A percentile compares a stretch with the other conserved stretches of the same genome.
phyloP scores from a whole-genome alignment of 2,329 filamentous ascomycete species.

The Proliferodiscus dingleyae region DNA sequence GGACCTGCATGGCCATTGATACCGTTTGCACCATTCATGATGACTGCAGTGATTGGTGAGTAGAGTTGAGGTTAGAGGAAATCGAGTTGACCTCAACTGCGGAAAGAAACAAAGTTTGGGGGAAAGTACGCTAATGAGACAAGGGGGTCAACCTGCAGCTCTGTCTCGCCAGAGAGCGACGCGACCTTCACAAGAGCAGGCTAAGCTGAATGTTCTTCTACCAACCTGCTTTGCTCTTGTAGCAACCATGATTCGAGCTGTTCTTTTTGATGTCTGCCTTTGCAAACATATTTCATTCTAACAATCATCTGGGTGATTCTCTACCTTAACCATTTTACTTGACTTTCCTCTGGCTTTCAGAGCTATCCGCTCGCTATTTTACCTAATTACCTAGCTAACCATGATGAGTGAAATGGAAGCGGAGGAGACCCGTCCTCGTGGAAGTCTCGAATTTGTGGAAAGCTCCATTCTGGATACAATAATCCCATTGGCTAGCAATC shows the following conservation, averaged over 20 bases:
- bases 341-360: neutral
- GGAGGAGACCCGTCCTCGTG: constrained; percentile 32
- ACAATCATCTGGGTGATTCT: too few species aligned
- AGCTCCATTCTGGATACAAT: constrained; percentile 56
- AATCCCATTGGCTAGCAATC: constrained; percentile 51
- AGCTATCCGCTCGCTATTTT: neutral
- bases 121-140: neutral
- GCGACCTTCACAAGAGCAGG: neutral
- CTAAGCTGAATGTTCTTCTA: too few species aligned
- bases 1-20: constrained; percentile 31
- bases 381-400: constrained; percentile 1
- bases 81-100: neutral
- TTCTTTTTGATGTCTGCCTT: too few species aligned
- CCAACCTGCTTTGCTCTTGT: too few species aligned
- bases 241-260: too few species aligned
- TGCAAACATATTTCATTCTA: too few species aligned
- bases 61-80: constrained; percentile 3
- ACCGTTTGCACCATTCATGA: constrained; percentile 29
- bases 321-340: too few species aligned
- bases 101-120: constrained; percentile 6
- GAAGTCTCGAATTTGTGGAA: constrained; percentile 47
- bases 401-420: constrained; percentile 30
- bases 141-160: neutral
- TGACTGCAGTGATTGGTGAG: constrained; percentile 6
- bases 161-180: too few species aligned